Percentiles rank a stretch among this genome's conserved stretches.
Evolutionary conservation across 2,329 filamentous ascomycete species (phyloP).

Genomic region (Beauveria scarabaeidicola): DNA sequence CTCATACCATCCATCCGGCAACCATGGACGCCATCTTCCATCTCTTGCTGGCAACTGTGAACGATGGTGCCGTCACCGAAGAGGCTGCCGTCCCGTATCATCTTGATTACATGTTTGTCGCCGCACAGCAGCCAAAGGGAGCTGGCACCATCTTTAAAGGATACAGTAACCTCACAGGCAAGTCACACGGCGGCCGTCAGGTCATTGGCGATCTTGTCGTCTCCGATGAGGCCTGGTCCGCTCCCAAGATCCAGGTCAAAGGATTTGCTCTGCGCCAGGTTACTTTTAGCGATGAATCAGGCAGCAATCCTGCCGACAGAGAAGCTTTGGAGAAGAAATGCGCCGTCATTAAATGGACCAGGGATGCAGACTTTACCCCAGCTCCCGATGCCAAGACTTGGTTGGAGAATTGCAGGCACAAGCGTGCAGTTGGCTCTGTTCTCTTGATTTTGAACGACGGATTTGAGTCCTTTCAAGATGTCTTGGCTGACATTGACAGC

Average conservation of each 20-base stretch:
- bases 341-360: background rate
- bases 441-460: background rate
- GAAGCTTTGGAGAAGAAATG: background rate
- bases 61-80: background rate
- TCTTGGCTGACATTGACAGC: background rate
- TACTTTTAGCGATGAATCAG: background rate
- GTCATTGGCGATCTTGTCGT: constrained; percentile 5
- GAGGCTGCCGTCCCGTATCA: constrained; percentile 7
- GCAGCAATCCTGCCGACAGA: background rate
- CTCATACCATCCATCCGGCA: constrained; percentile 39
- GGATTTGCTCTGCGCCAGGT: constrained; percentile 13
- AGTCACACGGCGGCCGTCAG: constrained; percentile 3
- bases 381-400: background rate
- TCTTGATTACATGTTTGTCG: constrained; percentile 26
- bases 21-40: constrained; percentile 41
- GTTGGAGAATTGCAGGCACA: background rate
- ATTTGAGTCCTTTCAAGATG: background rate
- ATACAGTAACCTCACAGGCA: background rate
- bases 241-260: constrained; percentile 9
- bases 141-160: background rate
- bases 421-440: background rate
- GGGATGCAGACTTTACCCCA: background rate
- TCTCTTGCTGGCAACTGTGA: constrained; percentile 24
- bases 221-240: constrained; percentile 11
- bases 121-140: background rate